Evolutionary conservation across 441 rosid genomes (phyloP), one percentile per base, ranked within the genome.

Genomic region (Adansonia madagascariensis): DNA sequence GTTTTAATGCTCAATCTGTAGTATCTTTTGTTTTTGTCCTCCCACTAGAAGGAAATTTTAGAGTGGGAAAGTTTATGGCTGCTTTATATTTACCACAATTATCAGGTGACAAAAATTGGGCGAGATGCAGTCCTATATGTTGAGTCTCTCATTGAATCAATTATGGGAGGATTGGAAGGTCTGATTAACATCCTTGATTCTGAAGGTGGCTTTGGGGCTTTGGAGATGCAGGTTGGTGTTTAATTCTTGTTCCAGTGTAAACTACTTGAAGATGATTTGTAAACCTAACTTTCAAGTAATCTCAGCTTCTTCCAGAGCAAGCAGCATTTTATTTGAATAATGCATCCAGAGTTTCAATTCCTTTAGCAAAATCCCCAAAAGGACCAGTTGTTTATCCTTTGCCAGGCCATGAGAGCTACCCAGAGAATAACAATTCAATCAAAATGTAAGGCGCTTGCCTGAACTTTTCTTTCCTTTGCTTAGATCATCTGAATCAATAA

Each of bases 141-240:
- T 24, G 99, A 97, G 80, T 94, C 99, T 75, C 98, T 97, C 80
- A 91, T 97, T 82, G 98, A 97, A 86, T 97, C 98, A 73, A 93
- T 97, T 80, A 94, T 94, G 97, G 98, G 98, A 78, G 98, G 99
- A 83, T 87, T 97, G 86, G 99, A 94, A 83, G 99, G 99, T 76
- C 87, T 97, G 77, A 90, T 94, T 81, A 97, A 97, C 84, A 97
- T 97, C 90, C 98, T 97, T 74, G 99, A 97, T 86, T 97, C 99
- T 74, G 99, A 94, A 85, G 99, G 99, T 78, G 99, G 99, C 64
- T 91, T 97, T 88, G 98, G 99, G 43, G 99, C 98, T 81, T 84
- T 97, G 77, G 99, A 94, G 85, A 84, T 89, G 78, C 99, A 97
- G 98, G 99, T 97, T 82, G 70, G 41, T 82, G 7, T 70, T 56